These are phyloP conservation scores for Euphorbia celastroides DNA, from an alignment of 441 rosid species.

Conservation along the genomic window DNA sequence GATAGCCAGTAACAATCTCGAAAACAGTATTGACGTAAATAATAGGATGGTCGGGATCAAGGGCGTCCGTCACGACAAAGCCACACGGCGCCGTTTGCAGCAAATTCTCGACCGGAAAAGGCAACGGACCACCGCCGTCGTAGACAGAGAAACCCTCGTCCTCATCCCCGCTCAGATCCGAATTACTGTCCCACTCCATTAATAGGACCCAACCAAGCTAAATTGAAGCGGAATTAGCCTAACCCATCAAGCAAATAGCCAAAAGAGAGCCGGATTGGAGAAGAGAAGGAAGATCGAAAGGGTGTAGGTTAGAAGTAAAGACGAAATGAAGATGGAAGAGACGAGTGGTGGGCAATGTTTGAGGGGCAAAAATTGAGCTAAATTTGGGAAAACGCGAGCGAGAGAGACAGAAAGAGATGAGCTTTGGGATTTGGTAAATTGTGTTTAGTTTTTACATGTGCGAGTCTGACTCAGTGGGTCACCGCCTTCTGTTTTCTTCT, in stretches of 20 bases:
- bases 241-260: background rate
- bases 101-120: slow-evolving; percentile 69
- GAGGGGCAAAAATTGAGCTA: too few relatives aligned
- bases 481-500: too few relatives aligned
- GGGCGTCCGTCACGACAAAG: slow-evolving; percentile 78
- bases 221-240: background rate
- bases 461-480: too few relatives aligned
- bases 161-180: slow-evolving; percentile 77
- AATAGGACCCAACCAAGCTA: slow-evolving; percentile 23
- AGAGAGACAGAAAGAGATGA: too few relatives aligned
- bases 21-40: slow-evolving; percentile 87
- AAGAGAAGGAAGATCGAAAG: background rate
- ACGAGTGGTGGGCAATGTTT: too few relatives aligned
- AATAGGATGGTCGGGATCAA: slow-evolving; percentile 88
- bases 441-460: too few relatives aligned
- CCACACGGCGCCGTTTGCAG: slow-evolving; percentile 79
- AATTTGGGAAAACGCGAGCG: too few relatives aligned
- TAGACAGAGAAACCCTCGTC: slow-evolving; percentile 46
- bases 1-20: slow-evolving; percentile 86
- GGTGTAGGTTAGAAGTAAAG: background rate
- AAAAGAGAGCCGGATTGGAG: background rate
- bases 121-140: slow-evolving; percentile 46
- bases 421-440: too few relatives aligned
- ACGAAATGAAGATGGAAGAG: background rate
- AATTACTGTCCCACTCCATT: slow-evolving; percentile 98